Base-by-base conservation (phyloP, 164 flowering plant genomes). In the Magnolia sinica region DNA sequence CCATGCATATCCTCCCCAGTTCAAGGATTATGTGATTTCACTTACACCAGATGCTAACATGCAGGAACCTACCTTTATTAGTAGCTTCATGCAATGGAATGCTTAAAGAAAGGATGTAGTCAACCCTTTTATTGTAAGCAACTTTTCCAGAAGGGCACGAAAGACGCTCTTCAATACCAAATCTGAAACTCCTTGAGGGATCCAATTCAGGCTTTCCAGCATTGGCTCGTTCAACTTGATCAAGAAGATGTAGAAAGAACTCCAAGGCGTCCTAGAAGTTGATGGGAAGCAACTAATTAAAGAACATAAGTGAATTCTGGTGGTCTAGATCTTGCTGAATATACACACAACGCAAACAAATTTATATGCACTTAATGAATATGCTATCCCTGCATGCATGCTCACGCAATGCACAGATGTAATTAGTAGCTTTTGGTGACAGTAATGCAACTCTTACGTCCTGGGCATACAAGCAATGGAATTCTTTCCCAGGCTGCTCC, bases 141-240 rank as follows among this genome's bases (percentile, higher is more conserved):
- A 96, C 98, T 82, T 91, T 96, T 68, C 99, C 99, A 76, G 99
- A 96, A 49, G 94, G 76, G 77, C 99, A 96, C 65, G 76, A 81
- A 68, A 96, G 80, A 27, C 93, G 86, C 64, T 96, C 99, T 88
- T 94, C 99, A 84, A 96, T 85, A 37, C 97, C 96, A 88, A 96
- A 96, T 84, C 93, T 92, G 86, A 96, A 96, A 85, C 92, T 82
- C 83, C 87, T 92, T 63, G 98, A 87, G 23, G 99, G 97, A 80
- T 94, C 98, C 80, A 81, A 73, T 50, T 83, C 90, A 76, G 91
- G 83, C 49, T 83, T 89, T 50, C 87, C 89, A 78, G 86, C 65
- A 84, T 91, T 91, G 64, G 82, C 83, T 75, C 90, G 88, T 80
- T 93, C 98, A 82, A 94, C 97, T 89, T 93, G 97, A 81, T 96